Percentiles rank a stretch among this genome's conserved stretches.
Evolutionary conservation across 495 filamentous ascomycete species (phyloP).

Genomic region (Thermothielavioides terrestris): DNA sequence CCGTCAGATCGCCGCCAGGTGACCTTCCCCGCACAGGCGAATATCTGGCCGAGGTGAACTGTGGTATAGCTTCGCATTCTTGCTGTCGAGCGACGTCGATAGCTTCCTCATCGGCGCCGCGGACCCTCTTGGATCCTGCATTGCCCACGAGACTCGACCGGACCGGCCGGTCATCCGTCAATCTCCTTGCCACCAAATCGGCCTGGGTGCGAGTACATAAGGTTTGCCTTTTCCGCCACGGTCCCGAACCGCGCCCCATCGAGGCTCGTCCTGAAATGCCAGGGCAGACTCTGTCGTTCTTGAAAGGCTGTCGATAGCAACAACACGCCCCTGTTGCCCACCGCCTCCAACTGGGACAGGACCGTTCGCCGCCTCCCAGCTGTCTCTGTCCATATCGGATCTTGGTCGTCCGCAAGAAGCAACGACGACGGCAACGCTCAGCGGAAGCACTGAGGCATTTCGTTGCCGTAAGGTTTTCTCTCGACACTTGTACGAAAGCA

Average conservation of each 20-base stretch:
- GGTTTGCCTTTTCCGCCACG: slow-evolving; percentile 12
- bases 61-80: too few relatives aligned
- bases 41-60: too few relatives aligned
- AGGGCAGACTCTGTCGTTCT: not conserved
- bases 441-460: not conserved
- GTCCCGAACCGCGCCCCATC: slow-evolving; percentile 4
- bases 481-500: not conserved
- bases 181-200: not conserved
- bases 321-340: not conserved
- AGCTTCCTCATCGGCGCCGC: slow-evolving; percentile 18
- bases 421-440: not conserved
- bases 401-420: not conserved
- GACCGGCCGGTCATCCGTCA: too few relatives aligned
- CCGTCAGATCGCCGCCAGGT: not conserved
- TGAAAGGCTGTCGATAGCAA: not conserved
- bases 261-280: slow-evolving; percentile 6
- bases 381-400: not conserved
- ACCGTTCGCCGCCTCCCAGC: not conserved
- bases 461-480: not conserved
- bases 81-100: too few relatives aligned
- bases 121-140: slow-evolving; percentile 8
- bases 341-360: not conserved
- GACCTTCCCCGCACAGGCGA: slow-evolving; percentile 3
- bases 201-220: slow-evolving; percentile 21
- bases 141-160: slow-evolving; percentile 14